Evolutionary conservation across 163 green algal genomes (phyloP).

Genomic region (Scenedesmus sp.): DNA sequence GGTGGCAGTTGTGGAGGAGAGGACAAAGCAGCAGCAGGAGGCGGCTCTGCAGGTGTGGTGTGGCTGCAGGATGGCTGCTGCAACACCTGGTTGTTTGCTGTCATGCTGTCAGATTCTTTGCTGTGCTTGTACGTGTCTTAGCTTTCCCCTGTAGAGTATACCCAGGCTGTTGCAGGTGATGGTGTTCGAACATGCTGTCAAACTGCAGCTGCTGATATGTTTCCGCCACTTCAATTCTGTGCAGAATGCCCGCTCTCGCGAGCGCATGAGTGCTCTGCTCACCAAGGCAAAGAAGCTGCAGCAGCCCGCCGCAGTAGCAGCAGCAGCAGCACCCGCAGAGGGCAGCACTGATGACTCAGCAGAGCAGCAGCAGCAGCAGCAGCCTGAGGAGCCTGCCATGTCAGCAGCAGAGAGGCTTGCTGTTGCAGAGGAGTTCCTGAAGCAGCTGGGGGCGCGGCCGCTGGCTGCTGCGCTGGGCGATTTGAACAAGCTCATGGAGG

Average conservation of each 20-base stretch:
- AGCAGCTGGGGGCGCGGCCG: conserved; percentile 39
- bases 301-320: conserved; percentile 15
- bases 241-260: conserved; percentile 33
- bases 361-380: conserved; percentile 15
- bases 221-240: background rate
- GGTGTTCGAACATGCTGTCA: background rate
- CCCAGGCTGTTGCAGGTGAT: background rate
- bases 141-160: background rate
- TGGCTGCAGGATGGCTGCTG: background rate
- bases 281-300: conserved; percentile 30
- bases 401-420: conserved; percentile 36
- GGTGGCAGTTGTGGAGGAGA: conserved; percentile 25
- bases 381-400: background rate
- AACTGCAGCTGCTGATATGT: background rate
- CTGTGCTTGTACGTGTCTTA: background rate
- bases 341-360: background rate
- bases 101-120: background rate
- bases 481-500: conserved; percentile 30
- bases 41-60: conserved; percentile 10
- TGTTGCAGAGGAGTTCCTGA: conserved; percentile 37
- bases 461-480: conserved; percentile 37
- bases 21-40: conserved; percentile 34
- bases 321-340: conserved; percentile 14
- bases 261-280: conserved; percentile 24
- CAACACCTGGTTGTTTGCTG: too few relatives aligned